Percentiles rank a stretch among this genome's conserved stretches.
Conservation (phyloP, 2,329 filamentous ascomycete species). For the Lachnellula occidentalis region DNA sequence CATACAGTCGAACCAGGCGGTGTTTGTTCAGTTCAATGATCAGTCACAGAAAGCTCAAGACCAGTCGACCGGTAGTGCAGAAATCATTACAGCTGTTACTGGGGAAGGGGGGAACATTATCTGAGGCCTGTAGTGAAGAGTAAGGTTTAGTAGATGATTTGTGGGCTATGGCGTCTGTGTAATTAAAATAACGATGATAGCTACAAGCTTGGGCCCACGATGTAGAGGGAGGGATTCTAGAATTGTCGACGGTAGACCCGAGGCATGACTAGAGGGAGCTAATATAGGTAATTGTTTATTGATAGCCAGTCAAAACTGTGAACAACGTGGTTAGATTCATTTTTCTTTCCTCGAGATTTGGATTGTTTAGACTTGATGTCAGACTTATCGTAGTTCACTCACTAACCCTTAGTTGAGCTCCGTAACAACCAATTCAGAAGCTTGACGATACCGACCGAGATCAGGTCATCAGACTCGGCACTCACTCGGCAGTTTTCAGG, state of each 20-base stretch:
- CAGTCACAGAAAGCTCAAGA: background rate
- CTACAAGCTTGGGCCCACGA: constrained; percentile 1
- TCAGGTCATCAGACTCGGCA: too few species aligned
- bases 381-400: background rate
- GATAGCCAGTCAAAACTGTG: constrained; percentile 1
- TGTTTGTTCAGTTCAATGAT: constrained; percentile 12
- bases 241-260: constrained; percentile 23
- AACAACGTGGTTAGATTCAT: constrained; percentile 5
- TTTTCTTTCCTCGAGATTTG: background rate
- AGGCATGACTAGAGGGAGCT: constrained; percentile 12
- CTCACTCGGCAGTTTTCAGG: too few species aligned
- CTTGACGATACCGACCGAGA: too few species aligned
- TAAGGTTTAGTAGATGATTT: background rate
- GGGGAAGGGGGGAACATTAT: background rate
- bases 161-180: constrained; percentile 2
- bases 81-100: background rate
- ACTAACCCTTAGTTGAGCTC: background rate
- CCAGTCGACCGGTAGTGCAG: background rate
- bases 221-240: constrained; percentile 6
- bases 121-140: background rate
- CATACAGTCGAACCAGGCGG: constrained; percentile 19
- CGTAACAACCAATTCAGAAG: too few species aligned
- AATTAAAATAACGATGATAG: constrained; percentile 17
- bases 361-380: background rate
- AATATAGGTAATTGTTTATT: background rate